These are phyloP conservation scores for Hepatocystis sp. DNA, from an alignment of 169 alveolate species.

Conservation along the genomic window DNA sequence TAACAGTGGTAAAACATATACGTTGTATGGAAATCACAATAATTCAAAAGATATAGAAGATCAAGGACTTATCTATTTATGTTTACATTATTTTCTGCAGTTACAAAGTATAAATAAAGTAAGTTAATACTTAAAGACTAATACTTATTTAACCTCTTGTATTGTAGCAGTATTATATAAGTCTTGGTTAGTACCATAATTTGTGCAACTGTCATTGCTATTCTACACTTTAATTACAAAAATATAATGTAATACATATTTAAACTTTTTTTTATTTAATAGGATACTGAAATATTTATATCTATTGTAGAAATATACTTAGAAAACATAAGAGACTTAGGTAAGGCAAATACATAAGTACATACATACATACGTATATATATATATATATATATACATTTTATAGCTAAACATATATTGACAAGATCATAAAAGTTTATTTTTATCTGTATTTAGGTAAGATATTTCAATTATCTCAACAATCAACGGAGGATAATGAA, in stretches of 20 bases:
- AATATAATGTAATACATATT: no score
- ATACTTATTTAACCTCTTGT: no score
- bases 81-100: conserved; percentile 40
- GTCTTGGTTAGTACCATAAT: not conserved
- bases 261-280: no score
- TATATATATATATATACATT: not conserved
- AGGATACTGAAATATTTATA: conserved; percentile 41
- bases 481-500: conserved; percentile 49
- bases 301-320: conserved; percentile 59
- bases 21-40: conserved; percentile 45
- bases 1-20: conserved; percentile 68
- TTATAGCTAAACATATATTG: not conserved
- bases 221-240: no score
- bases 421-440: not conserved
- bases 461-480: conserved; percentile 45
- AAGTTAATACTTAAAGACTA: not conserved
- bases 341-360: conserved; percentile 6
- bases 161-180: not conserved
- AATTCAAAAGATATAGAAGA: not conserved
- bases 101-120: conserved; percentile 33
- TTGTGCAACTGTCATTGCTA: not conserved
- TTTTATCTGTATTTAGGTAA: conserved; percentile 15
- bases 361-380: not conserved
- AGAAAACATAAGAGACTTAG: conserved; percentile 65
- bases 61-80: conserved; percentile 39